These are phyloP conservation scores for Vachellia pachyceras DNA, from an alignment of 306 rosid species.

Conservation along the genomic window DNA sequence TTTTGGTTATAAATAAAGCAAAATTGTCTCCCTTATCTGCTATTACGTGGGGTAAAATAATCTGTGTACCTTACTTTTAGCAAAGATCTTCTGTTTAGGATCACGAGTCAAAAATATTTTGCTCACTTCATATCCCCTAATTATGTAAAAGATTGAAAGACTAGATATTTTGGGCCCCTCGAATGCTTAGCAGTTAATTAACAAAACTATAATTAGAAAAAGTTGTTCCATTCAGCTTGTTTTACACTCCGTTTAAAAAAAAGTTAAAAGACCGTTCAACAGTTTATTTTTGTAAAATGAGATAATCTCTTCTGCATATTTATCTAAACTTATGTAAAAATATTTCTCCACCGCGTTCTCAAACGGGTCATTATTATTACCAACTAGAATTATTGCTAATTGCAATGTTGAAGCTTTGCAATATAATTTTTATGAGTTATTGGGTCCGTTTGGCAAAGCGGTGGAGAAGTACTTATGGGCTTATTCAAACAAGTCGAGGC, in stretches of 20 bases:
- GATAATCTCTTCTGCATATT: too few species aligned
- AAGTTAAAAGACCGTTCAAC: too few species aligned
- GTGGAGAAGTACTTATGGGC: too few species aligned
- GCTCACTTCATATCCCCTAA: background rate
- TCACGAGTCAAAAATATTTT: background rate
- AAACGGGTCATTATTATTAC: background rate
- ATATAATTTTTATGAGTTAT: background rate
- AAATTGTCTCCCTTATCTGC: background rate
- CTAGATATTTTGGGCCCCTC: background rate
- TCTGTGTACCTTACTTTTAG: background rate
- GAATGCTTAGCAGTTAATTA: background rate
- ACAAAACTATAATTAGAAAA: background rate
- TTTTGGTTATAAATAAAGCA: slow-evolving; percentile 11
- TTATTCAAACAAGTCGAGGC: too few species aligned
- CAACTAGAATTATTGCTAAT: background rate
- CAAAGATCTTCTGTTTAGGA: background rate
- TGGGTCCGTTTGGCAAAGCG: too few species aligned
- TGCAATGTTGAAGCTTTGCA: background rate
- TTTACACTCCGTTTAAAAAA: too few species aligned
- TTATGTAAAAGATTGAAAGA: background rate
- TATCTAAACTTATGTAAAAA: too few species aligned
- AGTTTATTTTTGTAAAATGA: too few species aligned
- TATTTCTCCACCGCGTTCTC: too few species aligned
- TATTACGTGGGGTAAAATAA: background rate
- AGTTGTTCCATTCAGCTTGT: background rate